Evolutionary conservation across 2,329 filamentous ascomycete species (phyloP).

Genomic region (Stemphylium lycopersici): DNA sequence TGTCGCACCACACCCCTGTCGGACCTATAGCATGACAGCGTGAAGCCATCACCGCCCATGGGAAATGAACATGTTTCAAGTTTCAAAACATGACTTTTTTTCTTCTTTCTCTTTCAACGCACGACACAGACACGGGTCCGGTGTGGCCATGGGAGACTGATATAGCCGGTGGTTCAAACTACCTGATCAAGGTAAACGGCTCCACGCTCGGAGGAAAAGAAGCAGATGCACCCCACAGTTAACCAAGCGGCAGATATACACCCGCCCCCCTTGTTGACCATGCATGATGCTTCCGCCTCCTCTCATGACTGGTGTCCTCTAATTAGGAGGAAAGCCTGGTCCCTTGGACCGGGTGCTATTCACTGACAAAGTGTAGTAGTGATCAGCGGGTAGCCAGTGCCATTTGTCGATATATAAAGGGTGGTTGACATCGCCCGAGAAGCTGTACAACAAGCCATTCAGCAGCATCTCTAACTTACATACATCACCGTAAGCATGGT

Average conservation of each 20-base stretch:
- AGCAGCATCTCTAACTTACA: conserved; percentile 1
- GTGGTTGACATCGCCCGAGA: neutral
- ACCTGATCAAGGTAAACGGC: conserved; percentile 4
- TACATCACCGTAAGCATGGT: conserved; percentile 27
- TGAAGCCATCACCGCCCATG: neutral
- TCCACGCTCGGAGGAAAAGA: conserved; percentile 6
- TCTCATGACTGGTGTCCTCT: conserved; percentile 2
- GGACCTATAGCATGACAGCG: conserved; percentile 4
- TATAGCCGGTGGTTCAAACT: conserved; percentile 36
- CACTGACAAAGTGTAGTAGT: neutral
- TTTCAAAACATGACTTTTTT: neutral
- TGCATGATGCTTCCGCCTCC: neutral
- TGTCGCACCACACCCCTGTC: conserved; percentile 1
- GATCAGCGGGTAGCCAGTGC: neutral
- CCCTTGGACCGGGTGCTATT: conserved; percentile 13
- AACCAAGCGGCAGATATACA: conserved; percentile 26
- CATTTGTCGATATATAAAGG: conserved; percentile 28
- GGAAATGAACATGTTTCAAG: conserved; percentile 8
- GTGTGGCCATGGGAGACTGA: conserved; percentile 10
- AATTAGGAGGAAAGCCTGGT: conserved; percentile 18
- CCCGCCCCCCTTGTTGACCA: conserved; percentile 17
- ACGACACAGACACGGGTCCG: neutral
- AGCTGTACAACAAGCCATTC: conserved; percentile 15
- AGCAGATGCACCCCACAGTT: conserved; percentile 33
- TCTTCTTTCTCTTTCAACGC: neutral